Evolutionary conservation across 1,284 basidiomycete genomes (phyloP), one percentile per base, ranked within the genome.

Genomic region (Ganoderma resinaceum): DNA sequence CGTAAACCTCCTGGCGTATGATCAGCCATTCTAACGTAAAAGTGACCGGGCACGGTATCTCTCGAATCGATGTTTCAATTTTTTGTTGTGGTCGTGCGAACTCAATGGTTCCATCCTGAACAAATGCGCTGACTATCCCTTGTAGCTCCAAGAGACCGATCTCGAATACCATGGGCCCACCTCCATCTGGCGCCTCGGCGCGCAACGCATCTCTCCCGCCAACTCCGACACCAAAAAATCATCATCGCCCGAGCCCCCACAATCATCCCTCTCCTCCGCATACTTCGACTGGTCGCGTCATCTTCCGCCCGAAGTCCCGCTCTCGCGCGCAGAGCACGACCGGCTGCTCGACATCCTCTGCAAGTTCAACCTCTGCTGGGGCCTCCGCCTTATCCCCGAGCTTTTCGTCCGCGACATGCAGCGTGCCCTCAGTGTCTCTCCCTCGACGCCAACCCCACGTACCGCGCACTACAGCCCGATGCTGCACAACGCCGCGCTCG

Each of bases 401-500:
- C 81, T 88, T n/a, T 91, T 90, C 76, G 78, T 88, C 3, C 81
- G 85, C 33, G 89, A 90, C 74, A 89, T 91, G 87, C 81, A 85
- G 75, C 76, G 85, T 67, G 78, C 84, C 68, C 80, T 92, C 73
- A 81, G 76, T 60, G 75, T 80, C 38, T 86, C 88, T 2, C 82
- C 81, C 0, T 80, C 83, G 0, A 80, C 87, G 11, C 72, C 81
- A 0, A 80, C 82, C 9, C 80, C 84, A 0, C 84, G 85, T 63
- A 85, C 86, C 0, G 82, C 88, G 0, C 86, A 89, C 72, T 93
- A 92, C 78, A 90, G 89, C 1, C 89, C 90, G 0, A 88, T 92
- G 82, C 81, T 92, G 3, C 91, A 93, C 79, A 92, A 92, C 73
- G 83, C 88, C 3, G 79, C 91, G 0, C 80, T 93, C 9, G 82